Evolutionary conservation across 441 rosid genomes (phyloP).

Genomic region (Cnidoscolus chayamansa): DNA sequence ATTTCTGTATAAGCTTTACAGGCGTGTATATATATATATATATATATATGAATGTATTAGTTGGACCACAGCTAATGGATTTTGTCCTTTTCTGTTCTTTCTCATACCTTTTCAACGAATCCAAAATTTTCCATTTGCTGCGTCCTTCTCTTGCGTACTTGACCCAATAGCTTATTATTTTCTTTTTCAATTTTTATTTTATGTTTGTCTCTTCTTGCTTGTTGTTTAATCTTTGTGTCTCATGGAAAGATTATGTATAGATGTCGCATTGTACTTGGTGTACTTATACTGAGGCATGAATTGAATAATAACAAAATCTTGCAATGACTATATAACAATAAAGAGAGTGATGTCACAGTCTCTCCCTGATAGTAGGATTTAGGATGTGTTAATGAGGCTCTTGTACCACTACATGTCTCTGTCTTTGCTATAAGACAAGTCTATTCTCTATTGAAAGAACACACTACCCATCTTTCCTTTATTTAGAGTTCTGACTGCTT

Average conservation of each 20-base stretch:
- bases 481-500: constrained; percentile 23
- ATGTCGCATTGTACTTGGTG: constrained; percentile 22
- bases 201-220: constrained; percentile 1
- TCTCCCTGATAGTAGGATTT: constrained; percentile 27
- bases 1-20: not conserved
- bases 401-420: constrained; percentile 9
- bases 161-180: too few species aligned
- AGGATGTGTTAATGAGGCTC: too few species aligned
- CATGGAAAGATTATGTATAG: constrained; percentile 7
- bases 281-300: not conserved
- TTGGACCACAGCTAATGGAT: constrained; percentile 11
- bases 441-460: constrained; percentile 19
- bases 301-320: constrained; percentile 16
- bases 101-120: not conserved
- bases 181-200: not conserved
- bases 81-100: not conserved
- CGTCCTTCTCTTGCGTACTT: too few species aligned
- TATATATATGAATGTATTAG: not conserved
- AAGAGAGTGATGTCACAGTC: constrained; percentile 10
- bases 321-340: not conserved
- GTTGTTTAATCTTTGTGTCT: not conserved
- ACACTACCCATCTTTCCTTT: not conserved
- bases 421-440: constrained; percentile 28
- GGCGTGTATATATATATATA: too few species aligned
- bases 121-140: not conserved